Base-by-base conservation (phyloP, 768 basidiomycete genomes). In the Hygrocybe coccinea region DNA sequence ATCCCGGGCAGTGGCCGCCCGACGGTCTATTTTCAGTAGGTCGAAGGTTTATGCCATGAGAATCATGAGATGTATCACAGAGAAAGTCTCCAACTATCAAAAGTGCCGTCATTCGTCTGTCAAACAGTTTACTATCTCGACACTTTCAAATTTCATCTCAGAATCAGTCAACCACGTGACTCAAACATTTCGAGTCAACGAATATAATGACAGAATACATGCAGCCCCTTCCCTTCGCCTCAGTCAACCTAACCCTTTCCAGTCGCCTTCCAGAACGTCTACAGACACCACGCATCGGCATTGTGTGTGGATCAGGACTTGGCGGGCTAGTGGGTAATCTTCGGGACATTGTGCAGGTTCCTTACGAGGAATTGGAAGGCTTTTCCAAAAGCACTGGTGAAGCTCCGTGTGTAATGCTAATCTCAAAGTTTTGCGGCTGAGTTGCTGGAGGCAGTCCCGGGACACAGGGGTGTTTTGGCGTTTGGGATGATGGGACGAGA, bases 271-370 rank as follows among this genome's bases (percentile, higher is more conserved):
- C 74, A 1, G 46, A 54, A 15, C 62, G 63, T 11, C 77, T 87
- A 8, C 74, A 69, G 24, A 64, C 55, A n/a, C 91, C 91, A 9
- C 75, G 74, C 34, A 80, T 92, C 15, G 92, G 87, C 17, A 90
- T 95, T 62, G 84, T 95, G 24, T 94, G 91, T 67, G 92, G 93
- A 55, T 89, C 87, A 1, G 92, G 93, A 2, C 74, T 95, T 50
- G 84, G 83, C 63, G 89, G 88, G 1, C 77, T 95, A 24, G 88
- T 80, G 0, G 76, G 79, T 10, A 79, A 72, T 35, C 69, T 91
- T 52, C 76, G 77, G 25, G 78, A 87, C 52, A 71, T 75, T 2
- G 75, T 82, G 0, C 71, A 78, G 50, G 74, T 95, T 49, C 79
- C 82, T 0, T 95, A 95, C 65, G 74, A 76, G 9, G 68, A 75